These are phyloP conservation scores for Peniophora sp. DNA, from an alignment of 1,284 basidiomycete species.

Conservation along the genomic window DNA sequence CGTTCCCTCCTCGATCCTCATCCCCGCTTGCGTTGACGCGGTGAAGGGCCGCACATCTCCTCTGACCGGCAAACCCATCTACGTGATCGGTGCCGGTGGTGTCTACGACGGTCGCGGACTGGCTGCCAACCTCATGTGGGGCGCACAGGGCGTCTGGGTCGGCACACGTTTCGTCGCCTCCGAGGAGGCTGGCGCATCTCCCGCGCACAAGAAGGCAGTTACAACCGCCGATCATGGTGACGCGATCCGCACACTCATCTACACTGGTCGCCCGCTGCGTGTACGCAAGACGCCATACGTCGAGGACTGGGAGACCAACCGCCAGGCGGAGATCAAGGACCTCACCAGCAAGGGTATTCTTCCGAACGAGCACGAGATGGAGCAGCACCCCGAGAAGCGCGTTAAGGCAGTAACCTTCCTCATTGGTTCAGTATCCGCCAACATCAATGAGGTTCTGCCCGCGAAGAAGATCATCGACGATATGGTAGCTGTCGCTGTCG, in stretches of 20 bases:
- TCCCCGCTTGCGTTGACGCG: constrained; percentile 81
- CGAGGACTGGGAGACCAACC: constrained; percentile 67
- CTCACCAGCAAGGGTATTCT: constrained; percentile 73
- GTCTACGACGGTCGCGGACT: constrained; percentile 81
- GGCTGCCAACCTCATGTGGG: constrained; percentile 81
- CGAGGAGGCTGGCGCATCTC: constrained; percentile 73
- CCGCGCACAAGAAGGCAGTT: constrained; percentile 75
- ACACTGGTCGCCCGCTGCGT: constrained; percentile 81
- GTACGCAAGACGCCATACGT: constrained; percentile 78
- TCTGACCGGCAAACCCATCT: constrained; percentile 72
- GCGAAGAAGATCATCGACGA: constrained; percentile 76
- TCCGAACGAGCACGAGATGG: constrained; percentile 63
- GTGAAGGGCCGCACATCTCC: constrained; percentile 69
- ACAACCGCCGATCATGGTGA: constrained; percentile 63
- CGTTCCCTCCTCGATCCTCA: constrained; percentile 64
- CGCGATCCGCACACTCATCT: constrained; percentile 74
- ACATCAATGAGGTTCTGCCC: constrained; percentile 68
- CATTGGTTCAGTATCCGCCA: constrained; percentile 73
- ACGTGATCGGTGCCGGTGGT: constrained; percentile 78
- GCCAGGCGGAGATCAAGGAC: constrained; percentile 67
- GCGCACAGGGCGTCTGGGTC: constrained; percentile 74
- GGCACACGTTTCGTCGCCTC: constrained; percentile 78
- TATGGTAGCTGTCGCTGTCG: constrained; percentile 69
- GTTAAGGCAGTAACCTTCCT: constrained; percentile 54
- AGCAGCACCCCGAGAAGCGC: constrained; percentile 71